Base-by-base conservation (phyloP, 1,139 yeast genomes). In the Blastobotrys raffinosifermentans region DNA sequence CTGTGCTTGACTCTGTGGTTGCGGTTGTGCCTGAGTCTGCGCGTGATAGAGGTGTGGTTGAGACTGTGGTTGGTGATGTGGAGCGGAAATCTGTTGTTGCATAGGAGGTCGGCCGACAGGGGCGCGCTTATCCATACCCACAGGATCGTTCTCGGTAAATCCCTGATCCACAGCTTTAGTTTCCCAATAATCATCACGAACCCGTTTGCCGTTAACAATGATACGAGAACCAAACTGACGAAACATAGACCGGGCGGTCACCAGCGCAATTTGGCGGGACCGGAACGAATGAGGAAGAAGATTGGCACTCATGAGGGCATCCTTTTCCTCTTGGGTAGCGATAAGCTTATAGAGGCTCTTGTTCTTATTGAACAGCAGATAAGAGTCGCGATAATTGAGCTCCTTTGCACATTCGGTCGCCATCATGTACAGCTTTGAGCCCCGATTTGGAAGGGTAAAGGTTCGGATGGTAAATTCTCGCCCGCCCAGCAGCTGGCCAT, bases 181-280 rank as follows among this genome's bases (percentile, higher is more conserved):
- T 54, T 82, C 94, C 86, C 91, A 83, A 54, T 83, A 83, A 57
- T 83, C 94, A 58, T 83, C 94, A 14, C 64, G 60, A 8, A 82
- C 77, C 45, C 86, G 73, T 37, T 70, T 67, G 17, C 94, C 94
- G 34, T 70, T 69, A 10, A 66, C 66, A 29, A 84, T 63, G 32
- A 80, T 66, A 32, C 77, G 67, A 1, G 91, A 82, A 7, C 94
- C 94, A 60, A 81, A 83, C 49, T 74, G 77, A 41, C 86, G 64
- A 55, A 66, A 84, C 31, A 81, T 74, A 3, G 84, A 75, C 40
- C 81, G 61, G 3, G 82, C 80, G 14, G 80, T 69, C n/a, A 67
- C 66, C 1, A 80, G 72, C 34, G 78, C 73, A 13, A 78, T 79
- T 3, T 77, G 71, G 37, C 86, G 66, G n/a, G 83, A 77, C 47